Conservation (phyloP, 2,329 filamentous ascomycete species). For the Fusarium tuaranense region DNA sequence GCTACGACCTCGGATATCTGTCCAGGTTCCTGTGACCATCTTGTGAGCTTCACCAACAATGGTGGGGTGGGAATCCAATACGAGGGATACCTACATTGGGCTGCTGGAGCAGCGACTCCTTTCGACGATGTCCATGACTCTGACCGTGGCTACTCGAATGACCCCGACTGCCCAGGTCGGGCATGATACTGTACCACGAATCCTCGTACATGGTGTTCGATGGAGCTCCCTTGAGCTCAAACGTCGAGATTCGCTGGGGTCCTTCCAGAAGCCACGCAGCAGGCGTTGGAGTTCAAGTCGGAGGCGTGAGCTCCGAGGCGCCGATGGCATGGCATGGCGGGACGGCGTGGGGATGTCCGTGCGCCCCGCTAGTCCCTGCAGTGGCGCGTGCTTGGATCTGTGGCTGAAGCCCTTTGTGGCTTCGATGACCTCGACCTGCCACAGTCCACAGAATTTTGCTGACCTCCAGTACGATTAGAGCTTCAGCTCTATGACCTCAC, state of each 20-base stretch:
- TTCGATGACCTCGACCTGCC: slow-evolving; percentile 24
- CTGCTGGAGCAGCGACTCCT: slow-evolving; percentile 76
- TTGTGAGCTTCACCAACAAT: slow-evolving; percentile 42
- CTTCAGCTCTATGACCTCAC: slow-evolving; percentile 45
- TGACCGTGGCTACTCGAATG: slow-evolving; percentile 56
- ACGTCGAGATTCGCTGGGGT: slow-evolving; percentile 25
- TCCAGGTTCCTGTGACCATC: slow-evolving; percentile 61
- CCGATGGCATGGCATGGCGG: slow-evolving; percentile 41
- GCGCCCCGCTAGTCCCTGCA: slow-evolving; percentile 19
- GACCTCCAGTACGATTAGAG: slow-evolving; percentile 31
- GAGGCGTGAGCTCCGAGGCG: slow-evolving; percentile 46
- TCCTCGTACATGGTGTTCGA: slow-evolving; percentile 78
- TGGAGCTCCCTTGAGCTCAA: slow-evolving; percentile 32
- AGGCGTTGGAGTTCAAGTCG: slow-evolving; percentile 42
- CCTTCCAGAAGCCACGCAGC: slow-evolving; percentile 46
- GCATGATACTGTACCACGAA: slow-evolving; percentile 84
- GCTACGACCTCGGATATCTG: slow-evolving; percentile 64
- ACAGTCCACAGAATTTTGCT: slow-evolving; percentile 45
- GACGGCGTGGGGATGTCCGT: slow-evolving; percentile 28
- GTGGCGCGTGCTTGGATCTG: slow-evolving; percentile 32
- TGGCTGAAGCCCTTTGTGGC: slow-evolving; percentile 18
- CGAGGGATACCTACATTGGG: slow-evolving; percentile 61
- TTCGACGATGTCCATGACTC: slow-evolving; percentile 69
- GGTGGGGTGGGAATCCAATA: slow-evolving; percentile 22
- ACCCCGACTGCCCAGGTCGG: slow-evolving; percentile 67